Percentiles rank a stretch among this genome's conserved stretches.
phyloP scores from a whole-genome alignment of 352 stramenopile species.

The Peronospora belbahrii region DNA sequence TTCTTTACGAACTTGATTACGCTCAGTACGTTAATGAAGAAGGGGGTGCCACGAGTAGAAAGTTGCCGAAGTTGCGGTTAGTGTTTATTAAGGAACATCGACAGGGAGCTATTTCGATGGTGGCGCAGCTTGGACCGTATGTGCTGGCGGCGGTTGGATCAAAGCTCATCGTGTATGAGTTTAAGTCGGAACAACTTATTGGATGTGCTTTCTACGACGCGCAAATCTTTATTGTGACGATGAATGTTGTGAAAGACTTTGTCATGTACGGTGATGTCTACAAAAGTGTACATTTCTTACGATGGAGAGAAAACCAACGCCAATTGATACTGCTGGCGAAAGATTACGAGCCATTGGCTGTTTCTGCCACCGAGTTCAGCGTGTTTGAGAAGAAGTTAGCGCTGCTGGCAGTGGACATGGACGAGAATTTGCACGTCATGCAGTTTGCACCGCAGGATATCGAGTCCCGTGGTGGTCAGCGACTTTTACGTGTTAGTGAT shows the following conservation, averaged over 20 bases:
- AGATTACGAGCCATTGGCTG: slow-evolving; percentile 74
- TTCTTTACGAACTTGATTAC: slow-evolving; percentile 86
- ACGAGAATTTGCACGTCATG: slow-evolving; percentile 83
- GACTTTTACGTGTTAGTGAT: slow-evolving; percentile 67
- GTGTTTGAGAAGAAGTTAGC: slow-evolving; percentile 68
- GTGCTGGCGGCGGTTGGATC: slow-evolving; percentile 79
- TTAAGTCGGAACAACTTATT: slow-evolving; percentile 83
- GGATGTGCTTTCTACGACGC: slow-evolving; percentile 84
- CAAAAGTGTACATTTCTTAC: slow-evolving; percentile 85
- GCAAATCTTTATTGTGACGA: slow-evolving; percentile 82
- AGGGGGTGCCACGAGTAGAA: slow-evolving; percentile 58
- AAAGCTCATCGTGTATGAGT: slow-evolving; percentile 86
- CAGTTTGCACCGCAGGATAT: slow-evolving; percentile 83
- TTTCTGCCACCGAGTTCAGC: slow-evolving; percentile 79
- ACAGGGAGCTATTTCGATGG: slow-evolving; percentile 72
- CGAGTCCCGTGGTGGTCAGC: slow-evolving; percentile 75
- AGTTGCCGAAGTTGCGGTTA: slow-evolving; percentile 70
- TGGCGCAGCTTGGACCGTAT: slow-evolving; percentile 70
- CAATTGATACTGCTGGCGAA: slow-evolving; percentile 78
- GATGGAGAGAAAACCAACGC: slow-evolving; percentile 78
- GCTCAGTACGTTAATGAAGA: slow-evolving; percentile 80
- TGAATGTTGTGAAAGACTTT: slow-evolving; percentile 79
- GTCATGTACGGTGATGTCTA: slow-evolving; percentile 85
- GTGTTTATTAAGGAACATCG: slow-evolving; percentile 85
- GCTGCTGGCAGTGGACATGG: slow-evolving; percentile 69